phyloP scores from a whole-genome alignment of 2,329 filamentous ascomycete genomes.

The Talaromyces amestolkiae region DNA sequence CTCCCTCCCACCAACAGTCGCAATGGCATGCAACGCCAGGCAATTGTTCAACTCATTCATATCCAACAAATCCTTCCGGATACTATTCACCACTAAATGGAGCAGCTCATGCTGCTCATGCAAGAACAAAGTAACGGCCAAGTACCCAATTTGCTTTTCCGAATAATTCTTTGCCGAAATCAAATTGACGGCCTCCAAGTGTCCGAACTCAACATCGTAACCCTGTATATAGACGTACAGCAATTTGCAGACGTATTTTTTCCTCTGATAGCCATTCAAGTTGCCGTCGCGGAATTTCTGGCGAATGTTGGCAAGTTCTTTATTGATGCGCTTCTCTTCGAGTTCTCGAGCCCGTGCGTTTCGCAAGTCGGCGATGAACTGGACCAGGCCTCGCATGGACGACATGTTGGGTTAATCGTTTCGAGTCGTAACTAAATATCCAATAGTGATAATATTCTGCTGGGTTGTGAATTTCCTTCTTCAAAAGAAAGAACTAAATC shows the following conservation, averaged over 20 bases:
- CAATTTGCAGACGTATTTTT: constrained; percentile 99
- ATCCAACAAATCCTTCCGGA: constrained; percentile 90
- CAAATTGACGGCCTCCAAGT: constrained; percentile 95
- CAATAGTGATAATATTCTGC: neutral
- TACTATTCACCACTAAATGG: constrained; percentile 96
- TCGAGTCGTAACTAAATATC: neutral
- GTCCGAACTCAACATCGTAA: constrained; percentile 98
- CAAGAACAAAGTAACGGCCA: constrained; percentile 94
- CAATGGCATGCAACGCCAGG: constrained; percentile 91
- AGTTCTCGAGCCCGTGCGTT: constrained; percentile 93
- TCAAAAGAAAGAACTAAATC: constrained; percentile 2
- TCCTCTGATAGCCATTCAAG: constrained; percentile 95
- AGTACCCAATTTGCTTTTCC: constrained; percentile 98
- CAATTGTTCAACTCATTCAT: constrained; percentile 98
- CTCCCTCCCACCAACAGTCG: constrained; percentile 92
- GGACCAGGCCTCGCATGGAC: constrained; percentile 72
- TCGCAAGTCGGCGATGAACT: constrained; percentile 94
- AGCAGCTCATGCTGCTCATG: constrained; percentile 96
- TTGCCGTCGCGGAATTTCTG: constrained; percentile 97
- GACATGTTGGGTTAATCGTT: constrained; percentile 33
- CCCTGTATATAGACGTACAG: constrained; percentile 98
- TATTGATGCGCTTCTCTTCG: constrained; percentile 99
- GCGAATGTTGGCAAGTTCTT: constrained; percentile 96
- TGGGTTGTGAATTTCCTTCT: neutral
- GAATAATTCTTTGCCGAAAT: constrained; percentile 97